phyloP scores from a whole-genome alignment of 352 stramenopile species.

The Globisporangium irregulare region DNA sequence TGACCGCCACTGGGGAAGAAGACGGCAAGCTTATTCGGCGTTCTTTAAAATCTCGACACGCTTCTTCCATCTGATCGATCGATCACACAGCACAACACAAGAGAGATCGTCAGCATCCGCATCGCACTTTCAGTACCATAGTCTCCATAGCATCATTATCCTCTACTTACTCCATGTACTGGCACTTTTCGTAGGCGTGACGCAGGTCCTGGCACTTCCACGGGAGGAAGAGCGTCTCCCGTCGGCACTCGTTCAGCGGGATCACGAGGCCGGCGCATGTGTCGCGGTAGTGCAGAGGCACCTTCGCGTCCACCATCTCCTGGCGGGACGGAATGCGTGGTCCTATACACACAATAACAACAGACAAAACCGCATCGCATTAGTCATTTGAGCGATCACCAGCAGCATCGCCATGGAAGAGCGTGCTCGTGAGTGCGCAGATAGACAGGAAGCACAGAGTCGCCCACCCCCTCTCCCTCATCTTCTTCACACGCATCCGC shows the following conservation, averaged over 20 bases:
- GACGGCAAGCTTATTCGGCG: constrained; percentile 35
- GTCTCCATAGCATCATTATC: not conserved
- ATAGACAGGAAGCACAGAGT: too few species aligned
- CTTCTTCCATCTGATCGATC: constrained; percentile 66
- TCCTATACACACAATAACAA: constrained; percentile 29
- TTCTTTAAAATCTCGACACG: constrained; percentile 81
- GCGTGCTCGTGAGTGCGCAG: not conserved
- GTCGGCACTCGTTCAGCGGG: constrained; percentile 94
- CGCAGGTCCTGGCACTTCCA: constrained; percentile 96
- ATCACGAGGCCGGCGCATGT: constrained; percentile 95
- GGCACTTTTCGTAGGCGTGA: constrained; percentile 98
- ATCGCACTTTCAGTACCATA: not conserved
- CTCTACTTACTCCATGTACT: constrained; percentile 88
- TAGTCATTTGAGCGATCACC: not conserved
- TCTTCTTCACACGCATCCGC: not conserved
- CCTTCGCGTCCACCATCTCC: constrained; percentile 92
- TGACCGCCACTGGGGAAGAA: not conserved
- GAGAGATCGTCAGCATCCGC: not conserved
- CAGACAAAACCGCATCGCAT: not conserved
- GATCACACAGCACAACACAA: constrained; percentile 1
- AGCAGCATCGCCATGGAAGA: not conserved
- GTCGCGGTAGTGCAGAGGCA: constrained; percentile 95
- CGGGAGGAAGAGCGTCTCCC: constrained; percentile 91
- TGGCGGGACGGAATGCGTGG: constrained; percentile 77
- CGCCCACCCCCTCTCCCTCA: not conserved